Base-by-base conservation (phyloP, 1,139 yeast genomes). In the Taphrina flavorubra region DNA sequence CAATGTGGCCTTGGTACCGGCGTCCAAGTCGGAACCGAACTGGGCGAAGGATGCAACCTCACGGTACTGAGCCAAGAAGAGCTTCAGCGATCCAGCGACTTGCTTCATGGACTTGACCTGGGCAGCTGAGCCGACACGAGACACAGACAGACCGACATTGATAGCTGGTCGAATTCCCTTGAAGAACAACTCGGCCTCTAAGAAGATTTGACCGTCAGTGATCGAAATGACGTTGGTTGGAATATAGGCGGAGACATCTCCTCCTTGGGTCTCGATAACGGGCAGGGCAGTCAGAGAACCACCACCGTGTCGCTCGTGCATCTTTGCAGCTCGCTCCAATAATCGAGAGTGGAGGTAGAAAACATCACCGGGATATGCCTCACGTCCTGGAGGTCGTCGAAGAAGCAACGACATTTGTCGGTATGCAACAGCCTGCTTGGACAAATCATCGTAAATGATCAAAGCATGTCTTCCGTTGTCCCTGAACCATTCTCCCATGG, bases 401-500 rank as follows among this genome's bases (percentile, higher is more conserved):
- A 92, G 88, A 83, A 92, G 86, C 83, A 92, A 88, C 74, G 98
- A 92, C 86, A 92, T 89, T 86, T 94, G 98, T 87, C 98, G 96
- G 92, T 94, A 92, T 77, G 98, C 99, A 81, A 92, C 98, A 76
- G 98, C 98, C 86, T 92, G 99, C 87, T 92, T 92, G 81, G 98
- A 92, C 85, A 92, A 88, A 84, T 92, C 99, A 83, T 92, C 98
- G 85, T 86, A 94, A 87, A 92, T 86, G 83, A 94, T 94, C 85
- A 94, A 86, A 78, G 98, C 96, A 83, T 94, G 99, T 82, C 83
- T 89, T 81, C 97, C 97, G 83, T 94, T 94, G 87, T 94, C 99
- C 88, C 99, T 92, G 95, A 94, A 94, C 99, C 99, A 94, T 86
- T 94, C 99, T 86, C 98, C 97, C 81, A 95, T 92, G 80, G 99